Conservation (phyloP, 768 basidiomycete species). For the Scleroderma citrinum region DNA sequence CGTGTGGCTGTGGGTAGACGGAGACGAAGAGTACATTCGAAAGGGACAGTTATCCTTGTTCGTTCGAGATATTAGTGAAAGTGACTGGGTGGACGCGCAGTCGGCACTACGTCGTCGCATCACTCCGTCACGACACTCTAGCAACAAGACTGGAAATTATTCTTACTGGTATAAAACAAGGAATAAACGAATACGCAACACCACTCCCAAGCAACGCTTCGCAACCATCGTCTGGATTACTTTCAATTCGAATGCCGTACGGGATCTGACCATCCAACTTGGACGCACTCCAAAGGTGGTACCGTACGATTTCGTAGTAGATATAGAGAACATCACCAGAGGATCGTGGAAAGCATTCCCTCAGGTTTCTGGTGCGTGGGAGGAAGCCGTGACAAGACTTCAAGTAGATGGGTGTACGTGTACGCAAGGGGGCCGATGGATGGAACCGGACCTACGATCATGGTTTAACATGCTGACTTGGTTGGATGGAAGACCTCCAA, state of each 20-base stretch:
- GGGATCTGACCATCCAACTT: not conserved
- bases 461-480: not conserved
- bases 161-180: no score
- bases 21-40: not conserved
- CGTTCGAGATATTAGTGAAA: not conserved
- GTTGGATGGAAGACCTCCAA: not conserved
- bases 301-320: not conserved
- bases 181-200: not conserved
- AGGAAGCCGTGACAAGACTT: not conserved
- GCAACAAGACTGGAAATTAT: not conserved
- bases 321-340: not conserved
- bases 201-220: not conserved
- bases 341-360: not conserved
- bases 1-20: not conserved
- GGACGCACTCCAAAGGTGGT: not conserved
- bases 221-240: not conserved
- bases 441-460: not conserved
- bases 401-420: not conserved
- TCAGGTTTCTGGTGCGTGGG: not conserved
- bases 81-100: not conserved
- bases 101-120: not conserved
- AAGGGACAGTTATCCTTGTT: not conserved
- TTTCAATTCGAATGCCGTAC: not conserved
- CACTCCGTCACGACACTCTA: not conserved
- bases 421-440: not conserved